Percentiles rank a stretch among this genome's conserved stretches.
phyloP scores from a whole-genome alignment of 495 filamentous ascomycete genomes.

The Lepidopterella palustris region DNA sequence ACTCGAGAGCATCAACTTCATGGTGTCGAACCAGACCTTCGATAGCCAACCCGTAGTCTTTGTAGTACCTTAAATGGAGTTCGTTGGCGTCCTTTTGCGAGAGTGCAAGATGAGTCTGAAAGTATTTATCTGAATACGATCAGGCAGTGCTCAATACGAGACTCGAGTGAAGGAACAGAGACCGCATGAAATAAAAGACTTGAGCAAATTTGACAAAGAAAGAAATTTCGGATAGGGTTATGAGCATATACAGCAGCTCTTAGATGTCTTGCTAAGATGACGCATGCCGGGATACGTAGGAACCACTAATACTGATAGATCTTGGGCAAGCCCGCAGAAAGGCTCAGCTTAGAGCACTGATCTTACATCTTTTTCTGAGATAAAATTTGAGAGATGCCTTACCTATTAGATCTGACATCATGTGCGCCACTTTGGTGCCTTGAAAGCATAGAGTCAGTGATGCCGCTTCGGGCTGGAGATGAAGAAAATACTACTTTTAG shows the following conservation, averaged over 20 bases:
- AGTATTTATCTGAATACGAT: constrained; percentile 58
- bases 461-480: neutral
- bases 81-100: constrained; percentile 64
- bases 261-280: too few relatives aligned
- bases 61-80: constrained; percentile 88
- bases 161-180: neutral
- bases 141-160: neutral
- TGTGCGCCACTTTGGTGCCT: constrained; percentile 30
- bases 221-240: neutral
- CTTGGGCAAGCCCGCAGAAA: too few relatives aligned
- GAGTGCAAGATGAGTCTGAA: constrained; percentile 69
- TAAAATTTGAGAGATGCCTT: too few relatives aligned
- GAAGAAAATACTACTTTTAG: constrained; percentile 48
- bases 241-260: too few relatives aligned
- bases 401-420: constrained; percentile 37
- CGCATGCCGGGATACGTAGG: too few relatives aligned
- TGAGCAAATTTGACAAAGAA: too few relatives aligned
- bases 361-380: too few relatives aligned
- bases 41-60: constrained; percentile 92
- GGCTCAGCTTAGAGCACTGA: too few relatives aligned
- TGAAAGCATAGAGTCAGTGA: neutral
- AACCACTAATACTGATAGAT: too few relatives aligned
- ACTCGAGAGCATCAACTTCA: constrained; percentile 90
- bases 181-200: neutral
- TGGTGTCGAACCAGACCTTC: constrained; percentile 90